phyloP scores from a whole-genome alignment of 2,329 filamentous ascomycete genomes.

The Bipolaris bicolor region DNA sequence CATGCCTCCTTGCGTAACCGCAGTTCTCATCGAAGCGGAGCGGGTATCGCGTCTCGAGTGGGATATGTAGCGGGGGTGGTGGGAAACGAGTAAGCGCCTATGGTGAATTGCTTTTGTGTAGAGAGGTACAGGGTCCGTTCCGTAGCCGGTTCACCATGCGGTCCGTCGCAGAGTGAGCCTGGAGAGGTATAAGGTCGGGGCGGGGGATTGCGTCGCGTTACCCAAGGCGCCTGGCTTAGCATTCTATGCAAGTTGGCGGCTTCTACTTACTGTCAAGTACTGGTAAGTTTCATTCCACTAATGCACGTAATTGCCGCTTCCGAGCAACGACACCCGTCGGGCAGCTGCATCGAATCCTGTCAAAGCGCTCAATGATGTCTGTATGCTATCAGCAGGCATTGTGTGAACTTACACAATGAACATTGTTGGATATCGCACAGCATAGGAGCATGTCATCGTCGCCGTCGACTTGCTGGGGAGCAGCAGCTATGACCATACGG shows the following conservation, averaged over 20 bases:
- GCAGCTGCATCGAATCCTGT: background rate
- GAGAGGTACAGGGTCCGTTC: slow-evolving; percentile 6
- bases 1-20: background rate
- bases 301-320: slow-evolving; percentile 6
- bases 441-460: background rate
- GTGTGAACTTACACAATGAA: background rate
- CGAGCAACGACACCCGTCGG: slow-evolving; percentile 1
- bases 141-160: slow-evolving; percentile 4
- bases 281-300: background rate
- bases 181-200: slow-evolving; percentile 3
- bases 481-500: slow-evolving; percentile 2
- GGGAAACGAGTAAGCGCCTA: slow-evolving; percentile 9
- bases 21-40: slow-evolving; percentile 1
- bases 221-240: background rate
- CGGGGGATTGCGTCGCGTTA: background rate
- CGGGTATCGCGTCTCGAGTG: slow-evolving; percentile 10
- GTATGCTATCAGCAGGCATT: background rate
- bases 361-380: background rate
- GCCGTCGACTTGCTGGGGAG: background rate
- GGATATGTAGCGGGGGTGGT: slow-evolving; percentile 8
- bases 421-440: background rate
- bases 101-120: slow-evolving; percentile 10
- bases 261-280: slow-evolving; percentile 13
- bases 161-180: slow-evolving; percentile 5
- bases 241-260: background rate